Evolutionary conservation across 345 rosid genomes (phyloP), one percentile per base, ranked within the genome.

Genomic region (Gossypium raimondii): DNA sequence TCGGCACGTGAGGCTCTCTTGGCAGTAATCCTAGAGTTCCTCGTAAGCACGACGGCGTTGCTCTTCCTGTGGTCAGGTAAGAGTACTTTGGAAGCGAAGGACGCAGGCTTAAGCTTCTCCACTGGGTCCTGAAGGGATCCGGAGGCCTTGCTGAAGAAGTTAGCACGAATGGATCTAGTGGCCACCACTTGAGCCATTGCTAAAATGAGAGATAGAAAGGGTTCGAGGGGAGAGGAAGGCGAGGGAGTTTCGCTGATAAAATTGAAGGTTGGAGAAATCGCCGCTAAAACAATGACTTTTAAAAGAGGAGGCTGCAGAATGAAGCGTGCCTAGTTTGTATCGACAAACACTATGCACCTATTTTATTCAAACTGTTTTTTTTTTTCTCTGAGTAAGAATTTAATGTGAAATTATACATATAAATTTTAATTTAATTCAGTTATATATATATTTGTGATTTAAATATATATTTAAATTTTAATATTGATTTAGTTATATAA

Each of bases 181-280:
- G 93, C 92, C 56, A 87, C 95, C 72, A 89, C 88, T 77, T 89
- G 95, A 79, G 93, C 91, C 98, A 94, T 94, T 84, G 67, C 22
- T 16, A 63, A 11, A 73, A 24, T 60, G 65, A 60, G 10, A 60
- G 64, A 25, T 4, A 17, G 53, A 69, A 3, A 51, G 56, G 13
- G 56, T 12, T 45, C 1, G 67, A 44, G 60, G 48, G 2, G 62
- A 63, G 68, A 27, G 10, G 56, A 56, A 56, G 59, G 13, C 20
- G 25, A 18, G 14, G 55, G 14, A 29, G 3, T 50, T 20, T n/a
- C 38, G 22, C 20, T 3, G 24, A 44, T 22, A 58, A 17, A 59
- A 60, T 9, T 17, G 51, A 73, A 24, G 61, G 57, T 85, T 82
- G 88, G 83, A 77, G 86, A 84, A 77, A 84, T 81, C 90, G 89